Evolutionary conservation across 768 basidiomycete species (phyloP).

Genomic region (Lanmaoa pseudosensibilis): DNA sequence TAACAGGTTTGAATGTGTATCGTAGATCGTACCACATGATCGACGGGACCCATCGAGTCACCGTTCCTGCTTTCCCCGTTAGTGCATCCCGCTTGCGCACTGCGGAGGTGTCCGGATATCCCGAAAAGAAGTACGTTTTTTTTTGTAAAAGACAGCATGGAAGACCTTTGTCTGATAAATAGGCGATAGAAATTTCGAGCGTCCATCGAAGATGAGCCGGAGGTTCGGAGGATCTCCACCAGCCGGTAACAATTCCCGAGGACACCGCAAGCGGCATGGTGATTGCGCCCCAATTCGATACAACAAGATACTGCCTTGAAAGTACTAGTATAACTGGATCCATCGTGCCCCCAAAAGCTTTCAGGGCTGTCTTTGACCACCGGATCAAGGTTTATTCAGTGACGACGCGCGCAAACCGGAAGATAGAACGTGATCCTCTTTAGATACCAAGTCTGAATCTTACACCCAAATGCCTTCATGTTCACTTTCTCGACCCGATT

Average conservation of each 20-base stretch:
- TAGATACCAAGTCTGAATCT: neutral
- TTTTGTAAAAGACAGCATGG: constrained; percentile 11
- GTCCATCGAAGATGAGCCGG: constrained; percentile 17
- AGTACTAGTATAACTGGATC: constrained; percentile 9
- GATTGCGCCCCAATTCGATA: constrained; percentile 3
- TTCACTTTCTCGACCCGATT: constrained; percentile 1
- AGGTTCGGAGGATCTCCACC: constrained; percentile 18
- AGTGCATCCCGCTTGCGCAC: neutral
- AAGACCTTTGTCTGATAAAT: constrained; percentile 23
- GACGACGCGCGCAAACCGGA: constrained; percentile 7
- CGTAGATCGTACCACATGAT: neutral
- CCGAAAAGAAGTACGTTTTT: constrained; percentile 12
- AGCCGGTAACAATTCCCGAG: constrained; percentile 16
- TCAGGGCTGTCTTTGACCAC: constrained; percentile 17
- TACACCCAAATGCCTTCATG: neutral
- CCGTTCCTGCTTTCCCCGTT: neutral
- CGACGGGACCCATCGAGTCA: constrained; percentile 3
- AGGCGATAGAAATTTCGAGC: constrained; percentile 11
- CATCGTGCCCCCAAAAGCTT: constrained; percentile 1
- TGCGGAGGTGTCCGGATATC: neutral
- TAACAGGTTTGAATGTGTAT: neutral
- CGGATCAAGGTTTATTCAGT: constrained; percentile 11
- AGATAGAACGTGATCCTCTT: neutral
- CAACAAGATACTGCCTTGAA: constrained; percentile 12
- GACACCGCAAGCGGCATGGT: constrained; percentile 15